Base-by-base conservation (phyloP, 345 rosid genomes). In the Murraya koenigii region DNA sequence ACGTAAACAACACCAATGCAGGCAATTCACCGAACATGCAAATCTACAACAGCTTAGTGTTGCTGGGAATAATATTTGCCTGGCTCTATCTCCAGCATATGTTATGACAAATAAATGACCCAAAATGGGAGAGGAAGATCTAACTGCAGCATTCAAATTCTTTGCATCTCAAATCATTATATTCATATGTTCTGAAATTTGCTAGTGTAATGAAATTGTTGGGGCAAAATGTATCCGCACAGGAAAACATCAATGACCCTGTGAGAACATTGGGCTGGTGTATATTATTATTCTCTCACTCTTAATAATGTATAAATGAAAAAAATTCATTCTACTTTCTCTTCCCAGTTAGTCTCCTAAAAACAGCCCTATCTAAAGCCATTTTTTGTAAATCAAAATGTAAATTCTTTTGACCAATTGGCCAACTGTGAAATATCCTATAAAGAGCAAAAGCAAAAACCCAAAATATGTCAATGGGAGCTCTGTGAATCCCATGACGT, bases 401-500 rank as follows among this genome's bases (percentile, higher is more conserved):
- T 89, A 88, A 5, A 85, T 9, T 69, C 88, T 86, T 89, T 91
- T 89, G 60, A 88, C 89, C 75, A 89, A 62, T 81, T 88, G 93
- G 71, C 96, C 93, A 20, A 88, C 67, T 2, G 87, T 75, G 59
- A 91, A 90, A 61, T 88, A 90, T 15, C 86, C 90, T 17, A 91
- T 52, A 77, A 88, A 91, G 54, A 90, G 90, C 80, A 90, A 71
- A 56, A 90, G 83, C 82, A 91, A 65, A 58, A 90, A 87, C 26
- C 88, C 91, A 78, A 84, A 86, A 77, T 81, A 88, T 26, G 92
- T 84, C 41, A 90, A 41, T 19, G 92, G 93, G 69, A 88, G 85
- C 8, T 3, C 0, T 36, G 69, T 72, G 59, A 91, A 86, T 69
- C 87, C 87, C 90, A 89, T 81, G 61, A 79, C n/a, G 8, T 62